A percentile compares a stretch with the other conserved stretches of the same genome.
phyloP scores from a whole-genome alignment of 169 alveolate species.

The Eimeria falciformis region DNA sequence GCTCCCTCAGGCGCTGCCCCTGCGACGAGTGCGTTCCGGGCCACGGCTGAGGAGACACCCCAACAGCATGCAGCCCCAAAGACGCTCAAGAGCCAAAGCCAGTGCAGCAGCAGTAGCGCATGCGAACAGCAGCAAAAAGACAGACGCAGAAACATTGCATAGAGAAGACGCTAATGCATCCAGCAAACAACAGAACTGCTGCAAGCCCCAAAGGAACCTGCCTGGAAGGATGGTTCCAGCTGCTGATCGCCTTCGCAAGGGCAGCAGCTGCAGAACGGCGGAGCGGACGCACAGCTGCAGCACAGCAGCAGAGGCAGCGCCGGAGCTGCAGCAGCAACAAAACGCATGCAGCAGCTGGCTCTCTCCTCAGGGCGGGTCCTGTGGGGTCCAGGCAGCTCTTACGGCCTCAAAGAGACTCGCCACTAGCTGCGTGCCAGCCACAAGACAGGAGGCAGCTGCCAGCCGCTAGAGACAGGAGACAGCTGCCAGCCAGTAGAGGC shows the following conservation, averaged over 20 bases:
- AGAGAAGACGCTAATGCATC: not conserved
- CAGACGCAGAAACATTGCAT: no score
- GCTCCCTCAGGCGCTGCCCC: not conserved
- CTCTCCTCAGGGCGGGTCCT: no score
- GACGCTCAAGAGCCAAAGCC: not conserved
- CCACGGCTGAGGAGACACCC: constrained; percentile 41
- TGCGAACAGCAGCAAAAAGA: constrained; percentile 17
- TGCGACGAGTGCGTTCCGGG: constrained; percentile 26
- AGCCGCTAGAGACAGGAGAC: no score
- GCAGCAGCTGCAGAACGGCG: constrained; percentile 54
- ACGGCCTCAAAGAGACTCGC: no score
- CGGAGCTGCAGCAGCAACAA: not conserved
- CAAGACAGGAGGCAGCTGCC: no score
- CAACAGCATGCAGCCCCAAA: not conserved
- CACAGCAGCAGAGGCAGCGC: constrained; percentile 14
- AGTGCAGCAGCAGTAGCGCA: constrained; percentile 44
- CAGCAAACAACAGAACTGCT: not conserved
- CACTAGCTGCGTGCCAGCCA: no score
- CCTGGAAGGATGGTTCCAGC: constrained; percentile 11
- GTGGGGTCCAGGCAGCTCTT: no score
- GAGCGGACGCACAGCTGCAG: constrained; percentile 16
- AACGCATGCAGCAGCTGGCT: not conserved
- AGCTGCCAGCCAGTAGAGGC: no score
- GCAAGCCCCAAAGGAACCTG: not conserved
- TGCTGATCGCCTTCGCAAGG: constrained; percentile 10